phyloP scores from a whole-genome alignment of 257 asterid genomes.

The Nicotiana tomentosiformis region DNA sequence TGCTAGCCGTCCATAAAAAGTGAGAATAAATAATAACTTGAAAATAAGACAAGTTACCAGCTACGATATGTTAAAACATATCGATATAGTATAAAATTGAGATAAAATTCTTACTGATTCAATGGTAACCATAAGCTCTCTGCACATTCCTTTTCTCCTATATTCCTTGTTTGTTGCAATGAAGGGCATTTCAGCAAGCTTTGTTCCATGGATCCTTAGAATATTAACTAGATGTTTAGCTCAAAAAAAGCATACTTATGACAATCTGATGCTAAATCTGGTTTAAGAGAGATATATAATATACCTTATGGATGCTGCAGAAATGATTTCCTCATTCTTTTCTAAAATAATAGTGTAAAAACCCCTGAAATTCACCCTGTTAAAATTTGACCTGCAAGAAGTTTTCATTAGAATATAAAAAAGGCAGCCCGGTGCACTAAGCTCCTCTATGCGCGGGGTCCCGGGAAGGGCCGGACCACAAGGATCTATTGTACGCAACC shows the following conservation, averaged over 20 bases:
- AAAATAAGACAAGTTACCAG: not conserved
- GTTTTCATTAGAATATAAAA: not conserved
- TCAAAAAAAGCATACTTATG: not conserved
- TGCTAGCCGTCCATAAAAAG: not conserved
- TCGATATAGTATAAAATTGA: not conserved
- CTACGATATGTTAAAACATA: not conserved
- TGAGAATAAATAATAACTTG: not conserved
- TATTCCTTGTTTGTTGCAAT: conserved; percentile 40
- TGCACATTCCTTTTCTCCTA: conserved; percentile 56
- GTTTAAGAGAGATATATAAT: not conserved
- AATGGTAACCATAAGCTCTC: conserved; percentile 36
- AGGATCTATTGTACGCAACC: too few species aligned
- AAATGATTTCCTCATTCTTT: conserved; percentile 47
- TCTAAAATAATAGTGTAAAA: conserved; percentile 58
- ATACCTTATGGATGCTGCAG: conserved; percentile 56
- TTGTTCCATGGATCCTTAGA: conserved; percentile 48
- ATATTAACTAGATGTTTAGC: not conserved
- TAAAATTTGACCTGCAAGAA: conserved; percentile 43
- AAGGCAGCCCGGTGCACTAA: too few species aligned
- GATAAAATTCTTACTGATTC: conserved; percentile 32
- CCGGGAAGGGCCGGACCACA: too few species aligned
- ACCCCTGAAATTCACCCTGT: conserved; percentile 31
- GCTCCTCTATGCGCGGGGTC: too few species aligned
- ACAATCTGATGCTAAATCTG: not conserved
- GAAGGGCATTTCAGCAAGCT: conserved; percentile 60